Base-by-base conservation (phyloP, 306 rosid genomes). In the Prosopis cineraria region DNA sequence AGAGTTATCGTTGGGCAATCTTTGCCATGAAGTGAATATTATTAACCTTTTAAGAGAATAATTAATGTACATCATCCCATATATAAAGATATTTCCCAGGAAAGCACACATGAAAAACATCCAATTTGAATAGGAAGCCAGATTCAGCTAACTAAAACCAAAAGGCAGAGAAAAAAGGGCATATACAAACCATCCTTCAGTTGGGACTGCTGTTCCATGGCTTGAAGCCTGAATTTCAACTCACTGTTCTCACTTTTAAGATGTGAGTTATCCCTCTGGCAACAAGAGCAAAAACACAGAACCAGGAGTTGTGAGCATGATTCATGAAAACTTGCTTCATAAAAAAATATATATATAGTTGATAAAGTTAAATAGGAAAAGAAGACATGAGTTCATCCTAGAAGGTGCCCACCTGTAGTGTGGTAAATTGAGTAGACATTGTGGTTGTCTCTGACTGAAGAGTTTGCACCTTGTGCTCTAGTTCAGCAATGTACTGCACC, bases 401-500 rank as follows among this genome's bases (percentile, higher is more conserved):
- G 84, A 70, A 48, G 44, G 72, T 68, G 74, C 76, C 3, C 43
- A 90, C 97, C 94, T 93, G 96, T 83, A 89, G 85, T 76, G 84
- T 86, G 69, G 93, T 85, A 75, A 83, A 82, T 75, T 91, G 93
- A 12, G 96, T 84, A 81, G 94, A 93, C 84, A 93, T 78, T 41
- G 90, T 85, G 63, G 94, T 89, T 63, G 96, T 93, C 82, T 93
- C 96, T 62, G 98, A 84, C 91, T 89, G 96, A 83, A 93, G 94
- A 67, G 94, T 93, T 83, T 91, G 98, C 75, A 91, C 96, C 86
- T 89, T 93, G 68, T 89, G 98, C 86, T 93, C 98, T 80, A 93
- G 80, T 83, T 93, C 98, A 67, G 87, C 77, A 73, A 91, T 93
- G 85, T 93, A 91, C 5, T 86, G 89, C 77, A 75, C 83, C 80